Base-by-base conservation (phyloP, 2,329 filamentous ascomycete genomes). In the Colletotrichum liriopes region DNA sequence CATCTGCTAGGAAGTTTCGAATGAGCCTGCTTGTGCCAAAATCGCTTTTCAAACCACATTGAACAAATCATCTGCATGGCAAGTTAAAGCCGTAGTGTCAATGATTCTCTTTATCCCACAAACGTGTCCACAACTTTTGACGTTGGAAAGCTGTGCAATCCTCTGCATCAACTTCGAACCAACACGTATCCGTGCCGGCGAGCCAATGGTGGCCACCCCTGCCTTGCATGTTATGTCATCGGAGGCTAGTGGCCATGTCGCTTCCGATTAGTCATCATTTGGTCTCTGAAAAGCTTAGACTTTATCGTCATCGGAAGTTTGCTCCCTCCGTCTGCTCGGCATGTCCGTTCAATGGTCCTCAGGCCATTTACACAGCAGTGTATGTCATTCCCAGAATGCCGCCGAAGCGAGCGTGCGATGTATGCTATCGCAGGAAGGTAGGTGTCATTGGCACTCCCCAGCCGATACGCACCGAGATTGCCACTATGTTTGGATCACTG, bases 371-470 rank as follows among this genome's bases (percentile, higher is more conserved):
- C 32, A 35, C n/a, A 5, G 45, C 12, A 37, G 45, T n/a, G 20
- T 5, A 20, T 14, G 23, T 39, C 32, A 20, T 18, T 26, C n/a
- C 16, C 32, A 26, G 26, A 65, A 69, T 69, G 66, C 62, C 66
- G 16, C 43, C 60, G 23, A 69, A 69, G n/a, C 60, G 66, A 41
- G 66, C 66, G 7, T 69, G 66, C 43, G 66, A 69, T 14, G 16
- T 65, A 6, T 69, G 66, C 26, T 69, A 69, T n/a, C 66, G 66
- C 26, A 35, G 66, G 20, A 69, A 69, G 11, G 66, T 35, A 51
- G 16, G 60, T 61, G 9, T 0, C n/a, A 1, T 2, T 5, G 6
- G 20, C 18, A 1, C 5, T 11, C 3, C n/a, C 5, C 7, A 1
- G 23, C 9, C 1, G 32, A 35, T 23, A 1, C 0, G 3, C 29